Base-by-base conservation (phyloP, 805 yeast species). In the Yamadazyma insecticola region DNA sequence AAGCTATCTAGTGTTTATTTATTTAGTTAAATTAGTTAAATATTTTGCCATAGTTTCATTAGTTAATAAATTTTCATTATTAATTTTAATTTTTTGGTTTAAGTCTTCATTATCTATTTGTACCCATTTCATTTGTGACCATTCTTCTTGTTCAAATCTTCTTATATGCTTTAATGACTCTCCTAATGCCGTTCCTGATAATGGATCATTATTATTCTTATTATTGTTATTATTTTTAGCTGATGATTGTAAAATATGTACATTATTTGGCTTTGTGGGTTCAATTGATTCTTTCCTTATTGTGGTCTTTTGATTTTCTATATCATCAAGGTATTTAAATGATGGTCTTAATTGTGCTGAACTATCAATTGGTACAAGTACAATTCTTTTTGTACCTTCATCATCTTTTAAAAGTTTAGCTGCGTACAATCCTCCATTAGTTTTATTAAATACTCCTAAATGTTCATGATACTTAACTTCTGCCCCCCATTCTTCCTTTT, bases 301-400 rank as follows among this genome's bases (percentile, higher is more conserved):
- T 35, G 37, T 61, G 32, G 47, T 66, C 61, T 64, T 70, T 33
- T 60, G 68, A 35, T 62, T 62, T 36, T 68, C 74, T 38, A 57
- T 50, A 40, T 70, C 77, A 51, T 88, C 95, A 25, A 88, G 76
- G 50, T 89, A 85, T 41, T 71, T 73, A 59, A 92, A 86, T 45
- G 74, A 72, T 2, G 97, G 92, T 43, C 96, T 71, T 38, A 92
- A 54, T 54, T 90, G 97, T 0, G 81, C 74, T 0, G 83, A 74
- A 13, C 76, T 68, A 21, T 75, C 72, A 2, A 89, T 65, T 1
- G 90, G 84, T 1, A 74, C 56, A 38, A 90, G 53, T 29, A 83
- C 76, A 6, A 87, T 47, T 44, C 70, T 76, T 17, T 36, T 40
- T 7, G 37, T 42, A 6, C 33, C 37, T 9, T 47, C 52, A 6